Conservation (phyloP, 495 filamentous ascomycete genomes). For the Friedmanniomyces endolithicus region DNA sequence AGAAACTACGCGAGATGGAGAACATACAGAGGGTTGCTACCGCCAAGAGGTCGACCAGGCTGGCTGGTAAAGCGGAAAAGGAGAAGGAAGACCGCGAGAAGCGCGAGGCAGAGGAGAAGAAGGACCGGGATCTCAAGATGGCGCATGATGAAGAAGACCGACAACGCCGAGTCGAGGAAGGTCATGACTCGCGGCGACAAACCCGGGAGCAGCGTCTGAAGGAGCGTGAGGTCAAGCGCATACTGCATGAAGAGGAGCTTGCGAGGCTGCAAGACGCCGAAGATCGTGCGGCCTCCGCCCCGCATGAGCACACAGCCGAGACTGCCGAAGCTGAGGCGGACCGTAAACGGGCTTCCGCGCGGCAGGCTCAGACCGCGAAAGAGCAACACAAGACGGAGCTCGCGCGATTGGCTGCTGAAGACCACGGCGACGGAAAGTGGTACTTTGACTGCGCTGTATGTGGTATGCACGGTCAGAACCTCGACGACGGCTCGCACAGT, state of each 20-base stretch:
- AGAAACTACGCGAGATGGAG: constrained; percentile 66
- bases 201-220: constrained; percentile 72
- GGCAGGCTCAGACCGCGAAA: constrained; percentile 64
- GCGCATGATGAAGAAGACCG: constrained; percentile 57
- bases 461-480: constrained; percentile 71
- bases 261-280: constrained; percentile 53
- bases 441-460: constrained; percentile 85
- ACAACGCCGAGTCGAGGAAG: constrained; percentile 54
- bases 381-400: constrained; percentile 63
- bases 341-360: constrained; percentile 59
- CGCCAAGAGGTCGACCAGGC: constrained; percentile 81
- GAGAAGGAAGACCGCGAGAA: constrained; percentile 61
- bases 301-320: constrained; percentile 36
- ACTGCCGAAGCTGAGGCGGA: constrained; percentile 42
- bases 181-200: constrained; percentile 67
- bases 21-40: constrained; percentile 75
- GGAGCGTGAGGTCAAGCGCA: constrained; percentile 69
- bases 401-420: constrained; percentile 56
- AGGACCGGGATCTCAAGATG: constrained; percentile 48
- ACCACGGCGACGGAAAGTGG: constrained; percentile 52
- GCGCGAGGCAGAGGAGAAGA: constrained; percentile 59
- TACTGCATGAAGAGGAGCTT: constrained; percentile 71
- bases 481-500: constrained; percentile 84
- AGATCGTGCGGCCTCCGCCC: constrained; percentile 8
- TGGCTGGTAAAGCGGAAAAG: constrained; percentile 68